phyloP scores from a whole-genome alignment of 192 early-diverging fungal genomes.

The Backusella luteola region DNA sequence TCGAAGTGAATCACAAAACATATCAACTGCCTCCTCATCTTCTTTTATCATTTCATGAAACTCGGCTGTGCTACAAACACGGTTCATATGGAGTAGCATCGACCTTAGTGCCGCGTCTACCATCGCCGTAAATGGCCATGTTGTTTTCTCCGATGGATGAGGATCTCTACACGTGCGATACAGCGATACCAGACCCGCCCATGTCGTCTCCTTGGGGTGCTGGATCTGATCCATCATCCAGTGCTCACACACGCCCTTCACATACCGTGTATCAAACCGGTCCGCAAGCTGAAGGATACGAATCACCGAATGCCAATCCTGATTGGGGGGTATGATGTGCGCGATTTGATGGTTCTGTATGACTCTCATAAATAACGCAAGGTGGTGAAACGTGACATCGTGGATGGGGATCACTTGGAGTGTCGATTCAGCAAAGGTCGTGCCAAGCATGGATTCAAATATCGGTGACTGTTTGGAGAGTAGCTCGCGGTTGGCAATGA shows the following conservation, averaged over 20 bases:
- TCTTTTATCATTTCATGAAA: background rate
- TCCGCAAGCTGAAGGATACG: constrained; percentile 4
- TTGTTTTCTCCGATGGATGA: background rate
- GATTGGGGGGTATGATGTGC: background rate
- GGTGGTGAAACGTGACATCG: background rate
- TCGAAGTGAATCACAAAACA: background rate
- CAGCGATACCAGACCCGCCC: background rate
- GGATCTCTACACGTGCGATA: background rate
- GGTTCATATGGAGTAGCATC: background rate
- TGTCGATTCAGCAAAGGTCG: background rate
- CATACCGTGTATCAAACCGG: background rate
- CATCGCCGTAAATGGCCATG: background rate
- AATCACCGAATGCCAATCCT: background rate
- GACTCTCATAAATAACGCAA: background rate
- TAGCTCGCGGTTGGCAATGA: background rate
- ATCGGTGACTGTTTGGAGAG: background rate
- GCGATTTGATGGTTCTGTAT: background rate
- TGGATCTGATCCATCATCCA: background rate
- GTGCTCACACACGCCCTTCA: background rate
- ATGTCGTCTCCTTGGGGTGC: background rate
- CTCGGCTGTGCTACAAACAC: background rate
- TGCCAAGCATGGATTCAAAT: constrained; percentile 4
- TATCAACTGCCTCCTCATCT: background rate
- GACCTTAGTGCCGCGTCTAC: background rate
- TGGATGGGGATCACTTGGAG: background rate